Evolutionary conservation across 1,284 basidiomycete species (phyloP).

Genomic region (Polyporus tsugae): DNA sequence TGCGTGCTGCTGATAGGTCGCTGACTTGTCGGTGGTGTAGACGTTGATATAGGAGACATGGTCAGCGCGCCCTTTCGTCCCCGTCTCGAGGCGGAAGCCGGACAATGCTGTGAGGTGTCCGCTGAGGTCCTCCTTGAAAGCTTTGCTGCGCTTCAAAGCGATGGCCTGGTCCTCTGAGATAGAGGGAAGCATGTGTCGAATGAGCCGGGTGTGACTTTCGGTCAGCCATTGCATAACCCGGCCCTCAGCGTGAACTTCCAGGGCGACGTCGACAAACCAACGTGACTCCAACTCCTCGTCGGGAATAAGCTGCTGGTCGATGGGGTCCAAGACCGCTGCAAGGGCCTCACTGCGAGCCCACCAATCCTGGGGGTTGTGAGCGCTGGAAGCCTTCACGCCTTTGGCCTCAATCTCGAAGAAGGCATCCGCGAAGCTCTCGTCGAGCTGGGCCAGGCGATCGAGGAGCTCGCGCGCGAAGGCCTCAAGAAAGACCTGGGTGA

Average conservation of each 20-base stretch:
- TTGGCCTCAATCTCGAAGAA: constrained; percentile 1
- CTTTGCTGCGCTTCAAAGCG: too few relatives aligned
- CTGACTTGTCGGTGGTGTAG: constrained; percentile 5
- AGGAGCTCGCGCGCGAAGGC: neutral
- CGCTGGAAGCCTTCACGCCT: neutral
- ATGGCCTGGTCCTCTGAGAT: too few relatives aligned
- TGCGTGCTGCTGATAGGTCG: neutral
- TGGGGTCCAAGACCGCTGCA: neutral
- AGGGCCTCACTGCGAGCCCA: neutral
- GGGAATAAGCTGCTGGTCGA: neutral
- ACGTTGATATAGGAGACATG: neutral
- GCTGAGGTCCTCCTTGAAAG: too few relatives aligned
- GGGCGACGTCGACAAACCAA: constrained; percentile 5
- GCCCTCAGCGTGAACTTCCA: neutral
- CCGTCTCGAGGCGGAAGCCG: too few relatives aligned
- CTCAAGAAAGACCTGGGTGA: neutral
- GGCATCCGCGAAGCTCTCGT: neutral
- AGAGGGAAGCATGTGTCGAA: too few relatives aligned
- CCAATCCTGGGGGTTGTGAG: neutral
- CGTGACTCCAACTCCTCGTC: neutral
- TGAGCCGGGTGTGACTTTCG: too few relatives aligned
- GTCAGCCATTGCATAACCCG: neutral
- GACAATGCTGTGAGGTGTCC: too few relatives aligned
- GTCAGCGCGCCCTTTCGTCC: neutral
- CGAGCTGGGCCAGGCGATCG: neutral